Base-by-base conservation (phyloP, 1,284 basidiomycete genomes). In the Irpex sp. region DNA sequence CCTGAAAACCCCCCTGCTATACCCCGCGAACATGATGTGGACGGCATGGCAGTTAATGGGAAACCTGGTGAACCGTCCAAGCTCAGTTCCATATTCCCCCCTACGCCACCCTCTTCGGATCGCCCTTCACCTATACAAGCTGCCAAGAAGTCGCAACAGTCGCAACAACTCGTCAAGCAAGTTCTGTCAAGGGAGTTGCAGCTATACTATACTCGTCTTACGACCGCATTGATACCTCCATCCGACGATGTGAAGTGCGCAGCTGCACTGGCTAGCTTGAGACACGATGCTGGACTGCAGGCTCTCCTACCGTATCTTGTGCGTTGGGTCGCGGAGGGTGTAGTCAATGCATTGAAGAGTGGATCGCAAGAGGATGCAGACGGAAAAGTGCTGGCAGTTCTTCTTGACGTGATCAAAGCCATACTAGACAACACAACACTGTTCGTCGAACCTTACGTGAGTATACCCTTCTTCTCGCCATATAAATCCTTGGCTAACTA, bases 361-460 rank as follows among this genome's bases (percentile, higher is more conserved):
- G 89, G 90, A 6, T 79, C 84, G 15, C 85, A 90, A 73, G 82
- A 85, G 67, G 90, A 96, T 75, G 82, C 84, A 72, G 89, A 94
- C 71, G 92, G 93, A 6, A 86, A 85, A 70, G 87, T 90, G 11
- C 84, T 98, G 3, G 94, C 94, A 74, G 92, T 96, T 42, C 84
- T 96, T 71, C 84, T 98, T 72, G 94, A 97, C 74, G 94, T 95
- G 18, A 90, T 96, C 63, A 89, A 92, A 72, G 94, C 96, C 0
- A 85, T 98, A 49, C 83, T 97, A 60, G 93, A 94, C 75, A 99
- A 97, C 80, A 87, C 87, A 67, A 94, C 93, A 2, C 84, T 99
- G n/a, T 99, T 98, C 78, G 91, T 99, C 38, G 98, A 99, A 82
- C 98, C 97, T 63, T 99, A 98, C 79, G 96, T 98, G 78, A 82